These are phyloP conservation scores for Metschnikowia shivogae DNA, from an alignment of 805 yeast species.

Conservation along the genomic window DNA sequence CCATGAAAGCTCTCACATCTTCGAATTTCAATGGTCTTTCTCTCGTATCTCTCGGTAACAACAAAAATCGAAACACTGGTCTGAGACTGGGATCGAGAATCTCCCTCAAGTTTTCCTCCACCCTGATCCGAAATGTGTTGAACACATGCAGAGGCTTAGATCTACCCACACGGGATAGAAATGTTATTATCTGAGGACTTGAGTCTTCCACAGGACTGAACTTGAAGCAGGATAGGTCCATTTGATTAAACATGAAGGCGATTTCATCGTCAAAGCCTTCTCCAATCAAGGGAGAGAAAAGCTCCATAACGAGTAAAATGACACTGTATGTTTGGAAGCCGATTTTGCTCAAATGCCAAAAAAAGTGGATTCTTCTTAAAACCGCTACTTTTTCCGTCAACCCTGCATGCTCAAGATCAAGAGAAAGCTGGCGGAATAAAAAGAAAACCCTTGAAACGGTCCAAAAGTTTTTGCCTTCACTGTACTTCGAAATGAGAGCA, in stretches of 20 bases:
- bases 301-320: neutral
- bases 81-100: neutral
- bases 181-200: neutral
- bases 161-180: neutral
- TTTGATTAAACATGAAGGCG: conserved; percentile 11
- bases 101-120: neutral
- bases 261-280: conserved; percentile 4
- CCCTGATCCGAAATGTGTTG: neutral
- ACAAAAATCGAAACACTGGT: neutral
- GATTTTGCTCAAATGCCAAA: conserved; percentile 7
- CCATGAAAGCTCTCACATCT: conserved; percentile 1
- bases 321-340: neutral
- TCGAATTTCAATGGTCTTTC: neutral
- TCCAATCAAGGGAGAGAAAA: conserved; percentile 4
- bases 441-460: conserved; percentile 30
- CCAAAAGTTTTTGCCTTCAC: conserved; percentile 30
- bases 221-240: conserved; percentile 5
- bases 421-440: conserved; percentile 26
- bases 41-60: neutral
- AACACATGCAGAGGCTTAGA: neutral
- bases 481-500: conserved; percentile 23
- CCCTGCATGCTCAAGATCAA: neutral
- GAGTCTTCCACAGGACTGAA: neutral
- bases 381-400: neutral
- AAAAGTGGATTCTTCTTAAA: conserved; percentile 8